Evolutionary conservation across 495 filamentous ascomycete species (phyloP).

Genomic region (Talaromyces ruber): DNA sequence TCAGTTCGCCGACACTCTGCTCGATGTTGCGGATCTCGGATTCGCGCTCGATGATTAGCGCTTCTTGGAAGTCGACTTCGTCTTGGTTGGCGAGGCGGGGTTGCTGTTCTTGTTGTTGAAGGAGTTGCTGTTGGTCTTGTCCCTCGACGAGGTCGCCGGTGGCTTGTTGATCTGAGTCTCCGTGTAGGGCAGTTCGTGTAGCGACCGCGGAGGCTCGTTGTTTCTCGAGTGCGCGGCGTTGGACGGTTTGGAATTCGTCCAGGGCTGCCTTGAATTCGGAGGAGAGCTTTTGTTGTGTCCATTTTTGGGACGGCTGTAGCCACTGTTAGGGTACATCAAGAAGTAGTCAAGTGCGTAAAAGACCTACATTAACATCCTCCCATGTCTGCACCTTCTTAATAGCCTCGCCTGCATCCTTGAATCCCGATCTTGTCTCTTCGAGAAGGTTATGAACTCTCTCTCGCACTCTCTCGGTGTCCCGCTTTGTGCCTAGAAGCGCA

Average conservation of each 20-base stretch:
- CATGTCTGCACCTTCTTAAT: constrained; percentile 86
- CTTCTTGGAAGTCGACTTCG: constrained; percentile 97
- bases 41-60: constrained; percentile 90
- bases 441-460: constrained; percentile 81
- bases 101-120: constrained; percentile 62
- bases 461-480: constrained; percentile 83
- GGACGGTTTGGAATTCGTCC: constrained; percentile 81
- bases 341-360: no score
- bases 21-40: constrained; percentile 95
- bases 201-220: constrained; percentile 79
- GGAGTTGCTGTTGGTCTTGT: constrained; percentile 44
- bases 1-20: constrained; percentile 87
- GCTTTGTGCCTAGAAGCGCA: constrained; percentile 74
- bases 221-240: constrained; percentile 84
- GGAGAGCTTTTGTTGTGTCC: constrained; percentile 88
- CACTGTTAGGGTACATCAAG: constrained; percentile 7
- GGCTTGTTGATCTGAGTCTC: constrained; percentile 28
- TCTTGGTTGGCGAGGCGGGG: constrained; percentile 79
- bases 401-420: constrained; percentile 88
- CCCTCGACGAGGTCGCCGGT: constrained; percentile 19
- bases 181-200: constrained; percentile 63
- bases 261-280: constrained; percentile 83
- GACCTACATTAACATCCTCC: constrained; percentile 82
- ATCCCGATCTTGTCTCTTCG: constrained; percentile 74
- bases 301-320: constrained; percentile 78